Conservation (phyloP, 306 rosid genomes). For the Quercus berberidifolia region DNA sequence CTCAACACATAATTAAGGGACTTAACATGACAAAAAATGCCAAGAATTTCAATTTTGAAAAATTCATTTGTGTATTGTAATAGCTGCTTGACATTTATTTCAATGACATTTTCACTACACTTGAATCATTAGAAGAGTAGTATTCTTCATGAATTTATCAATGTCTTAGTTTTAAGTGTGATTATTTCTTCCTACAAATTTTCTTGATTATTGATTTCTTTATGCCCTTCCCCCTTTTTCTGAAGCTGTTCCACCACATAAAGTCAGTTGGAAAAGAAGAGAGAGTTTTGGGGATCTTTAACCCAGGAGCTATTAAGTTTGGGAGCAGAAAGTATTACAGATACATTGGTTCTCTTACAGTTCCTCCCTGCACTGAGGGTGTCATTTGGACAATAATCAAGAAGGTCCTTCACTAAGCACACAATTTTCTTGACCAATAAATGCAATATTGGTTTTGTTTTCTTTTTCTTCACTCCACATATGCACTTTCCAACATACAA, state of each 20-base stretch:
- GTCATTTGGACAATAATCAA: constrained; percentile 62
- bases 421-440: neutral
- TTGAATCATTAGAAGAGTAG: neutral
- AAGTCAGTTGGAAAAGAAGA: constrained; percentile 36
- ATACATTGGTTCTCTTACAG: constrained; percentile 75
- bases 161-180: neutral
- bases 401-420: constrained; percentile 39
- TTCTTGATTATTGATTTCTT: neutral
- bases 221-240: neutral
- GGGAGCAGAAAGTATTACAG: constrained; percentile 63
- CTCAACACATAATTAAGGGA: no score
- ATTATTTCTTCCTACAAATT: neutral
- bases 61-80: no score
- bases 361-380: constrained; percentile 82
- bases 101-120: no score
- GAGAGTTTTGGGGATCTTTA: constrained; percentile 45
- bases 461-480: neutral
- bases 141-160: neutral
- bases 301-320: constrained; percentile 49
- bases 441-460: neutral
- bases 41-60: no score
- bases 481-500: neutral
- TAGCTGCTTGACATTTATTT: no score
- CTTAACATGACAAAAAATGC: no score
- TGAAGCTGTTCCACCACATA: constrained; percentile 42